Conservation (phyloP, 1,284 basidiomycete genomes). For the Amylostereum areolatum region DNA sequence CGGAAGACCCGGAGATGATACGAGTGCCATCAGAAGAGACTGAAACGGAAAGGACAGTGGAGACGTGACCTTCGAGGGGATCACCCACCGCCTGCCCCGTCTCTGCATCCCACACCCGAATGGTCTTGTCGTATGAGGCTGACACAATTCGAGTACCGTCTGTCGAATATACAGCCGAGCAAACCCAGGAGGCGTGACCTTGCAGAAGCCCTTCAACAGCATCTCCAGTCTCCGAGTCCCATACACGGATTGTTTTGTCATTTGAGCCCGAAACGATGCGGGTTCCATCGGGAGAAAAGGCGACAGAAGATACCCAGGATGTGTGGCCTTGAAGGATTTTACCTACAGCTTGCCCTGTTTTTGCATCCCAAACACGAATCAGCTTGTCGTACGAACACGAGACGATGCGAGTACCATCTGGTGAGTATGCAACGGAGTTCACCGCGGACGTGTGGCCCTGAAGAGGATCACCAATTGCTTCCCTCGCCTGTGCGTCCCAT, state of each 20-base stretch:
- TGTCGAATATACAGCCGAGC: conserved; percentile 10
- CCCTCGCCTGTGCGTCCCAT: neutral
- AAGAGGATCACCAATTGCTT: conserved; percentile 12
- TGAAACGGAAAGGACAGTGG: conserved; percentile 3
- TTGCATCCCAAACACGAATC: conserved; percentile 20
- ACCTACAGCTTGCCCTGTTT: conserved; percentile 14
- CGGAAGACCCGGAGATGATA: conserved; percentile 11
- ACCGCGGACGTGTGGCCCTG: conserved; percentile 19
- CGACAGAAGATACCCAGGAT: neutral
- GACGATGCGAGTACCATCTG: conserved; percentile 6
- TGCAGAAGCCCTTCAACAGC: neutral
- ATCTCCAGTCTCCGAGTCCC: conserved; percentile 18
- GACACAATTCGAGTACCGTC: conserved; percentile 13
- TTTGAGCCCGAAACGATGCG: conserved; percentile 28
- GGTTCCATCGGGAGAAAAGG: conserved; percentile 28
- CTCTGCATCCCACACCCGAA: conserved; percentile 9
- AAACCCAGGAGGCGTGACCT: conserved; percentile 8
- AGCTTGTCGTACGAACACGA: conserved; percentile 17
- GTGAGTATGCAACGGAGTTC: conserved; percentile 9
- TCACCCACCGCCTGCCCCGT: neutral
- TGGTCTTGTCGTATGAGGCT: conserved; percentile 7
- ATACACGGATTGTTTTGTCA: conserved; percentile 25
- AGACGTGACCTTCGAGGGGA: neutral
- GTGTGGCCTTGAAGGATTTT: neutral
- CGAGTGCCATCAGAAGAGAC: conserved; percentile 14